Percentiles rank a stretch among this genome's conserved stretches.
These are phyloP conservation scores for Diaporthe ampelina DNA, from an alignment of 2,329 filamentous ascomycete genomes.

Conservation along the genomic window DNA sequence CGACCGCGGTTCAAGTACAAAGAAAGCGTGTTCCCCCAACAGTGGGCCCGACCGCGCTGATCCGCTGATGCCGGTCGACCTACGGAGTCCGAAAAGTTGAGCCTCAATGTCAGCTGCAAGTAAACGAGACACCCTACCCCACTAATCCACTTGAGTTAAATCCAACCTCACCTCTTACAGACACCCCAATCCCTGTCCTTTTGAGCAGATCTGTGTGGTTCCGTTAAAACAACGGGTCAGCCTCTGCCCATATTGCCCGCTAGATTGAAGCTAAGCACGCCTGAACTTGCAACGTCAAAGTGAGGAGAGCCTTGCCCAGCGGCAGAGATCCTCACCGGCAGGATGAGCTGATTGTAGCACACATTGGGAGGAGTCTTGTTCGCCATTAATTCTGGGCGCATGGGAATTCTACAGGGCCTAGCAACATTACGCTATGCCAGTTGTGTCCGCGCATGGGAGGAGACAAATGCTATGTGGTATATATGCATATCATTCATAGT, in stretches of 20 bases:
- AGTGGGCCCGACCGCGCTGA: slow-evolving; percentile 35
- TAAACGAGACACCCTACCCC: slow-evolving; percentile 22
- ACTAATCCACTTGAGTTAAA: slow-evolving; percentile 35
- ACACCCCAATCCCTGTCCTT: neutral
- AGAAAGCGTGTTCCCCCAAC: slow-evolving; percentile 13
- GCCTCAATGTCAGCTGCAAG: slow-evolving; percentile 33
- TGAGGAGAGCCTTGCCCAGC: neutral
- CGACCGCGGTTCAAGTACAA: slow-evolving; percentile 8
- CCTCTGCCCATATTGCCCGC: neutral
- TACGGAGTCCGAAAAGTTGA: slow-evolving; percentile 40
- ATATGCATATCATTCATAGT: too few species aligned
- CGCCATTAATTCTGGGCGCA: too few species aligned
- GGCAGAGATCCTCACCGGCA: neutral
- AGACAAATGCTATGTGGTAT: too few species aligned
- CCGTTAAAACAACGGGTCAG: neutral
- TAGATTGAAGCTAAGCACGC: neutral
- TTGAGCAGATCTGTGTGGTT: neutral
- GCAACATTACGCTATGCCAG: too few species aligned
- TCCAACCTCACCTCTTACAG: slow-evolving; percentile 28
- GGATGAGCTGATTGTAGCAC: neutral
- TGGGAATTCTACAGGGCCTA: too few species aligned
- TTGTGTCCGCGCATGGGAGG: too few species aligned
- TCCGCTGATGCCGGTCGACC: slow-evolving; percentile 23
- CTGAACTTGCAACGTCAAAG: neutral
- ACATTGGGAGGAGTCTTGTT: too few species aligned